phyloP scores from a whole-genome alignment of 164 flowering plant genomes.

The Chimonanthus salicifolius region DNA sequence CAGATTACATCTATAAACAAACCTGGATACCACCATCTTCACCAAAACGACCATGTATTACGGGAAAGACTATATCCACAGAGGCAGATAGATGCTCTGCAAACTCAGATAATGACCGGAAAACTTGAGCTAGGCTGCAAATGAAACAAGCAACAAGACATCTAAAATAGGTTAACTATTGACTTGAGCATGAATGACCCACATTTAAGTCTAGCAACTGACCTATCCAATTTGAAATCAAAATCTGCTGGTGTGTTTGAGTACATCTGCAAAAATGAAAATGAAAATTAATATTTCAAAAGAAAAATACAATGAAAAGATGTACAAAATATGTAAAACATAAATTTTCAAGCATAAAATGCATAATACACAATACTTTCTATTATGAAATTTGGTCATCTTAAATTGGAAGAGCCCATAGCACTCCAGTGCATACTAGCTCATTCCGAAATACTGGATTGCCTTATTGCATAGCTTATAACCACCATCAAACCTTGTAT shows the following conservation, averaged over 20 bases:
- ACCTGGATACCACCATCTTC: slow-evolving; percentile 98
- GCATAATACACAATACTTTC: background rate
- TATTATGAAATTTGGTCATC: background rate
- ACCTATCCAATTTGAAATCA: slow-evolving; percentile 94
- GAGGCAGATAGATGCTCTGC: slow-evolving; percentile 64
- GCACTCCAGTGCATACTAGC: background rate
- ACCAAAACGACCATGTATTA: slow-evolving; percentile 86
- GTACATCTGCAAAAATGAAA: slow-evolving; percentile 46
- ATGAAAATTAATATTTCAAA: background rate
- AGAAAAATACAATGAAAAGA: too few species aligned
- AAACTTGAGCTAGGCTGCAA: slow-evolving; percentile 82
- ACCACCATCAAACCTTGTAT: background rate
- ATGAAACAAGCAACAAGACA: background rate
- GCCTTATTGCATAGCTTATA: background rate
- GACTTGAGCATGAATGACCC: background rate
- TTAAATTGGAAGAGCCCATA: background rate
- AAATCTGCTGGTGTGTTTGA: slow-evolving; percentile 98
- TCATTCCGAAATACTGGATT: background rate
- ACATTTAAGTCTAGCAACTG: background rate
- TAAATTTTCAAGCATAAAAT: too few species aligned
- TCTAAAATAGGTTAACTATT: background rate
- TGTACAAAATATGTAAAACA: too few species aligned
- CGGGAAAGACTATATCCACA: slow-evolving; percentile 91
- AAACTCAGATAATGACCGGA: slow-evolving; percentile 63
- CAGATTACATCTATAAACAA: slow-evolving; percentile 2